Conservation (phyloP, 352 stramenopile species). For the Globisporangium solare region DNA sequence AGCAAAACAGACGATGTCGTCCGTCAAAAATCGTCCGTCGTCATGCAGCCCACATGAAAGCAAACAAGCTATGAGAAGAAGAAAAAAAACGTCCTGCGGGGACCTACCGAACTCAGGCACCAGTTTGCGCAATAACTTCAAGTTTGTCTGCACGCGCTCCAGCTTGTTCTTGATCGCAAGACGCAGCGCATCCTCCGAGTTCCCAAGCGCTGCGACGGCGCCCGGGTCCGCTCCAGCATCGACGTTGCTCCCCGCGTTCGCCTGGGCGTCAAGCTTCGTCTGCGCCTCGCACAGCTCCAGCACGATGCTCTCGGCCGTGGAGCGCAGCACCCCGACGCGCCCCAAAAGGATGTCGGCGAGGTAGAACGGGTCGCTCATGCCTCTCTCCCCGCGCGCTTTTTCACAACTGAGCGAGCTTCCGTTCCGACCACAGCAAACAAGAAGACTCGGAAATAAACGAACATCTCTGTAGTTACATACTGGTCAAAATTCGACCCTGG, state of each 20-base stretch:
- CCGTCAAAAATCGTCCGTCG: not conserved
- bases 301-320: conserved; percentile 82
- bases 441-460: conserved; percentile 4
- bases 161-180: conserved; percentile 82
- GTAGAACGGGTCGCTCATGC: conserved; percentile 86
- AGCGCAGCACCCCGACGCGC: conserved; percentile 77
- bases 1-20: not conserved
- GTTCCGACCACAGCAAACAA: not conserved
- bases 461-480: conserved; percentile 10
- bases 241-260: conserved; percentile 4
- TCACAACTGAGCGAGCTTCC: not conserved
- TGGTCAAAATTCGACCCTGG: conserved; percentile 16
- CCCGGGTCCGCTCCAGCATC: conserved; percentile 6
- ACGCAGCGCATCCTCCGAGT: conserved; percentile 61
- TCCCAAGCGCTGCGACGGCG: conserved; percentile 1
- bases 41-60: not conserved
- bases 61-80: not conserved
- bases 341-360: conserved; percentile 81
- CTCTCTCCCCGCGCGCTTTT: not conserved
- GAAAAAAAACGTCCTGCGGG: not conserved
- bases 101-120: conserved; percentile 76
- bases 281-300: conserved; percentile 75
- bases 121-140: conserved; percentile 79
- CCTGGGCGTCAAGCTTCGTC: conserved; percentile 45
- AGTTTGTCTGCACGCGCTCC: conserved; percentile 83